Percentiles rank a stretch among this genome's conserved stretches.
These are phyloP conservation scores for Penicillium janthinellum DNA, from an alignment of 2,329 filamentous ascomycete species.

Conservation along the genomic window DNA sequence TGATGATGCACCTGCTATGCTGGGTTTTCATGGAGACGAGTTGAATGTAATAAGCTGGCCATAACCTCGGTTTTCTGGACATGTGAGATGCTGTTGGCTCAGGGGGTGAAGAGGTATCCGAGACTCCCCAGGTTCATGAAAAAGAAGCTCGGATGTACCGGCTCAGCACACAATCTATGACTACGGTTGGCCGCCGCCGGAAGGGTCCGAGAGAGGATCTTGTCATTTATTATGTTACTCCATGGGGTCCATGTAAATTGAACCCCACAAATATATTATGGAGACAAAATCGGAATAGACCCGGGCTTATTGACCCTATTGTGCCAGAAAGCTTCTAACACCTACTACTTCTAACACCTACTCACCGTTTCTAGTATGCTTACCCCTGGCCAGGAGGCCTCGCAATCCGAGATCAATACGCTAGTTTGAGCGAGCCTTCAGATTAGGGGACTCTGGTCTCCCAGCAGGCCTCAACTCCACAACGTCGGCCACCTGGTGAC, in stretches of 20 bases:
- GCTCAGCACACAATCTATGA: too few relatives aligned
- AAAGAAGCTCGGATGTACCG: background rate
- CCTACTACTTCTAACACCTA: too few relatives aligned
- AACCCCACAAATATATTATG: background rate
- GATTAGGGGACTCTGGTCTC: too few relatives aligned
- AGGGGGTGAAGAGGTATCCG: background rate
- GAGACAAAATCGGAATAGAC: background rate
- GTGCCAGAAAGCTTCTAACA: too few relatives aligned
- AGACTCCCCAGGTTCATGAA: background rate
- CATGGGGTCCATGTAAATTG: background rate
- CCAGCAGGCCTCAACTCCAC: background rate
- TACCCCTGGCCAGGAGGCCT: too few relatives aligned
- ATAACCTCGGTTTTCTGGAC: background rate
- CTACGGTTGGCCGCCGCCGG: background rate
- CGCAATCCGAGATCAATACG: too few relatives aligned
- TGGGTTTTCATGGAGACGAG: background rate
- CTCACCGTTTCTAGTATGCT: too few relatives aligned
- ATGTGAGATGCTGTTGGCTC: background rate
- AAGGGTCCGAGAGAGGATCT: background rate
- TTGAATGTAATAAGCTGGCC: background rate
- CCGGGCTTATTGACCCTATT: background rate
- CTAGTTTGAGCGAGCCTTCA: too few relatives aligned
- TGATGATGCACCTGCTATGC: background rate
- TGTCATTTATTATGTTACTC: background rate
- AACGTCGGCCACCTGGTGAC: background rate